Conservation (phyloP, 495 filamentous ascomycete genomes). For the Thermothielavioides terrestris region DNA sequence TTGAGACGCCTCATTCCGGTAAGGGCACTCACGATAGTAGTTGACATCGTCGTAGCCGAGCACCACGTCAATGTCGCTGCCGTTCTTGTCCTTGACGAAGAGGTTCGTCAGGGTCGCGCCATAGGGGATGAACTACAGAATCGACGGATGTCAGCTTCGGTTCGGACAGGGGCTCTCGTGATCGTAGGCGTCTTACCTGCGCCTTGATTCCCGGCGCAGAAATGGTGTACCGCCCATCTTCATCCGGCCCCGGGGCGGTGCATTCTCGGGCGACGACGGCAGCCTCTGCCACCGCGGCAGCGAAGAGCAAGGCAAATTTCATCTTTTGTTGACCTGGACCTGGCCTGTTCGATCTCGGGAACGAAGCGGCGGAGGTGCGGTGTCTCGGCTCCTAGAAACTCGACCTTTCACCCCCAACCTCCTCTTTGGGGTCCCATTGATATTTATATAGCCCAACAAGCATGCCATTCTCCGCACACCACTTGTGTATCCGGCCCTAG, state of each 20-base stretch:
- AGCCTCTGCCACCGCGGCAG: constrained; percentile 3
- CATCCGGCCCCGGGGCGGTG: constrained; percentile 16
- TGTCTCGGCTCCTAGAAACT: neutral
- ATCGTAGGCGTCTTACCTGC: constrained; percentile 26
- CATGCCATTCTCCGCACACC: neutral
- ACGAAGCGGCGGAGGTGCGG: too few species aligned
- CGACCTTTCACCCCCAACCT: neutral
- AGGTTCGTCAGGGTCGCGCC: constrained; percentile 50
- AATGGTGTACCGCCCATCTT: constrained; percentile 42
- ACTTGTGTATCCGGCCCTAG: neutral
- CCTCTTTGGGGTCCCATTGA: neutral
- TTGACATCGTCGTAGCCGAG: constrained; percentile 44
- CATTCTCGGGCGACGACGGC: neutral
- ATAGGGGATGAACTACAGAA: constrained; percentile 44
- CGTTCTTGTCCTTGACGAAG: constrained; percentile 48
- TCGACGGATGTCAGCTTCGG: neutral
- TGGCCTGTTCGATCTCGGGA: too few species aligned
- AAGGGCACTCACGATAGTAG: constrained; percentile 11
- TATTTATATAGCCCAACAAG: neutral
- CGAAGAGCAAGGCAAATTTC: constrained; percentile 5
- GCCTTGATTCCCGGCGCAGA: constrained; percentile 42
- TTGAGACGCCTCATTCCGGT: too few species aligned
- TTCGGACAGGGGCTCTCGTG: neutral
- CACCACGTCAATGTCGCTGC: constrained; percentile 44
- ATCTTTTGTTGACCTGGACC: constrained; percentile 1